Percentiles rank a stretch among this genome's conserved stretches.
Evolutionary conservation across 1,284 basidiomycete genomes (phyloP).

Genomic region (Porogramme epimiltina): DNA sequence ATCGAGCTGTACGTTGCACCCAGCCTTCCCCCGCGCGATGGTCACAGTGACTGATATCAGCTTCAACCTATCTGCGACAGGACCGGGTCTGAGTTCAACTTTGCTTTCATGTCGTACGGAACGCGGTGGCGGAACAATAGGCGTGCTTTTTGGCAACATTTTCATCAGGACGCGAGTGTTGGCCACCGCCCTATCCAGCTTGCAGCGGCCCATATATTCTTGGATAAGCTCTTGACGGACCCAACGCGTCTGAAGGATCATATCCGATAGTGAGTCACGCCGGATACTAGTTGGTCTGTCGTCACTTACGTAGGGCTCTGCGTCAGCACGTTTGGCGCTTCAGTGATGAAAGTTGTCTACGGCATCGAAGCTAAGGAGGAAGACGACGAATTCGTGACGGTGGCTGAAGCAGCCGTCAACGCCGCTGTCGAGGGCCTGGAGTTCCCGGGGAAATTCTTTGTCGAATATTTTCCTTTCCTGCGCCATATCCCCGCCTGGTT

Average conservation of each 20-base stretch:
- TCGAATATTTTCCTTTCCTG: not conserved
- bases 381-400: not conserved
- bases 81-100: not conserved
- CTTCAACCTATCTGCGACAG: not conserved
- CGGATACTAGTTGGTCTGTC: too few species aligned
- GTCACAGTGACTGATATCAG: too few species aligned
- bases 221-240: not conserved
- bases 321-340: constrained; percentile 7
- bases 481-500: not conserved
- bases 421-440: not conserved
- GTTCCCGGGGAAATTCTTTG: not conserved
- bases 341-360: constrained; percentile 10
- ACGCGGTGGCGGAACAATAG: constrained; percentile 22
- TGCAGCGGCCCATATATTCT: not conserved
- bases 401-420: not conserved
- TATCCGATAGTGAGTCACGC: constrained; percentile 16
- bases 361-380: constrained; percentile 7
- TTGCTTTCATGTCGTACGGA: constrained; percentile 23
- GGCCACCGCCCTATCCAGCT: constrained; percentile 5
- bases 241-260: constrained; percentile 5
- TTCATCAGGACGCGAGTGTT: not conserved
- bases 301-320: too few species aligned
- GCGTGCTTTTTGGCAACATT: constrained; percentile 23
- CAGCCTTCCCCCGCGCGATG: not conserved
- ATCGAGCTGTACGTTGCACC: constrained; percentile 5